Percentiles rank a stretch among this genome's conserved stretches.
phyloP scores from a whole-genome alignment of 2,329 filamentous ascomycete species.

The Teratosphaeria destructans region DNA sequence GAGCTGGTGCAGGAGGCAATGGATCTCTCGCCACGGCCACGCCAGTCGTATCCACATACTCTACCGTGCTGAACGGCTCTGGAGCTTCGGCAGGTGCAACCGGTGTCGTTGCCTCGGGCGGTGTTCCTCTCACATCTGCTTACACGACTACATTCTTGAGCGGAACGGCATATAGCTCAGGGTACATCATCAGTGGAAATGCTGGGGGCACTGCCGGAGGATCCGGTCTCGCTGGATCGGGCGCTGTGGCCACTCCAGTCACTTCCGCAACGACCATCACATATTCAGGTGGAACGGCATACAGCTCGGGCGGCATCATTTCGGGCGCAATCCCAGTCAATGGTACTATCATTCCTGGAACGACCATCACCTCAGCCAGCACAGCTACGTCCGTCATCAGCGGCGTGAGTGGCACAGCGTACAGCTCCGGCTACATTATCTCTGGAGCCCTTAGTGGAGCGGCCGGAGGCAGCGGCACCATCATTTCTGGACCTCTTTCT shows the following conservation, averaged over 20 bases:
- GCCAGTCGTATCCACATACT: constrained; percentile 9
- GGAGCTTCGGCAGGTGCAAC: constrained; percentile 6
- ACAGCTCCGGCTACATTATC: constrained; percentile 8
- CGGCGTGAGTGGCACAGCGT: background rate
- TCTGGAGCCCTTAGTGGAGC: constrained; percentile 11
- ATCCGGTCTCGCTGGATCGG: background rate
- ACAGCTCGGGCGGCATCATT: constrained; percentile 7
- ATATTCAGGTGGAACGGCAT: constrained; percentile 13
- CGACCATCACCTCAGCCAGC: background rate
- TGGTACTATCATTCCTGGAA: background rate
- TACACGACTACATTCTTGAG: background rate
- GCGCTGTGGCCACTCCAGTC: constrained; percentile 4
- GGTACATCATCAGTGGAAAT: background rate
- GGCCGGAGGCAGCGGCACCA: constrained; percentile 3
- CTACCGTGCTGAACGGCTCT: constrained; percentile 8
- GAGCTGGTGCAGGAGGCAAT: constrained; percentile 7
- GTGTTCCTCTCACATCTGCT: background rate
- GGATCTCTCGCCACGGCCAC: constrained; percentile 3
- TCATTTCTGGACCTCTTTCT: background rate
- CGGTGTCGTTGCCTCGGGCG: constrained; percentile 9
- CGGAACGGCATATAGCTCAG: background rate
- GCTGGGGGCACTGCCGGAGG: background rate
- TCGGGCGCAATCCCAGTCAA: background rate
- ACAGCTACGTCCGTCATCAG: background rate
- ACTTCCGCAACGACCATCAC: constrained; percentile 8